These are phyloP conservation scores for Magnaporthales sp. DNA, from an alignment of 2,329 filamentous ascomycete genomes.

Conservation along the genomic window DNA sequence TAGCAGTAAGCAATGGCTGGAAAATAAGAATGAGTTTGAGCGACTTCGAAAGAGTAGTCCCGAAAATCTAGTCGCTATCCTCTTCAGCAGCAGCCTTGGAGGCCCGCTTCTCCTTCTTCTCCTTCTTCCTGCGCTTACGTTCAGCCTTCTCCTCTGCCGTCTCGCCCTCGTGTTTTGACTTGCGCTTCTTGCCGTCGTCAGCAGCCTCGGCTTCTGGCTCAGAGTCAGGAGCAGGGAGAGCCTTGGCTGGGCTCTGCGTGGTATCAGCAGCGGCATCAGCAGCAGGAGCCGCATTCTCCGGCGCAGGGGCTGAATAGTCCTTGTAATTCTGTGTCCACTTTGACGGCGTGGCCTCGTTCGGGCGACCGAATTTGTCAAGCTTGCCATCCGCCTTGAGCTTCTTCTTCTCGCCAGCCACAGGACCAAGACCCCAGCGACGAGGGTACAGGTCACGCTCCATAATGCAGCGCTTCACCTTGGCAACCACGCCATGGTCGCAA, in stretches of 20 bases:
- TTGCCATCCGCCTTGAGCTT: constrained; percentile 98
- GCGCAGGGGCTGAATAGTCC: constrained; percentile 62
- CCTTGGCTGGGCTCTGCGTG: constrained; percentile 29
- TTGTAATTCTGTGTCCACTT: constrained; percentile 92
- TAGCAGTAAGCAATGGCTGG: background rate
- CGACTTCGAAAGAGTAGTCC: background rate
- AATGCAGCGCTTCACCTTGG: constrained; percentile 98
- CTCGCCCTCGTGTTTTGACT: constrained; percentile 67
- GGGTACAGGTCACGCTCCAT: constrained; percentile 99
- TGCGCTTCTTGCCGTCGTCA: constrained; percentile 65
- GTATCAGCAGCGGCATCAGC: constrained; percentile 35
- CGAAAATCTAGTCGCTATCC: constrained; percentile 13
- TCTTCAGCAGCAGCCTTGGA: constrained; percentile 12
- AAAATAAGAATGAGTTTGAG: background rate
- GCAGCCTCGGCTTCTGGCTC: constrained; percentile 32
- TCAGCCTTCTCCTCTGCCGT: constrained; percentile 54
- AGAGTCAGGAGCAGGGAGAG: constrained; percentile 15
- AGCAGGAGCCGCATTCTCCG: constrained; percentile 25
- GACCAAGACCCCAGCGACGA: constrained; percentile 90
- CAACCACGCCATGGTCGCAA: constrained; percentile 94
- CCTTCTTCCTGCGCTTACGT: constrained; percentile 22
- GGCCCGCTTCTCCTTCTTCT: constrained; percentile 20
- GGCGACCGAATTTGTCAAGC: constrained; percentile 91
- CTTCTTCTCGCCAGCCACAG: constrained; percentile 94
- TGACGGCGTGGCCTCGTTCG: constrained; percentile 87